Percentiles rank a stretch among this genome's conserved stretches.
Evolutionary conservation across 2,329 filamentous ascomycete species (phyloP).

Genomic region (Tolypocladium pustulatum): DNA sequence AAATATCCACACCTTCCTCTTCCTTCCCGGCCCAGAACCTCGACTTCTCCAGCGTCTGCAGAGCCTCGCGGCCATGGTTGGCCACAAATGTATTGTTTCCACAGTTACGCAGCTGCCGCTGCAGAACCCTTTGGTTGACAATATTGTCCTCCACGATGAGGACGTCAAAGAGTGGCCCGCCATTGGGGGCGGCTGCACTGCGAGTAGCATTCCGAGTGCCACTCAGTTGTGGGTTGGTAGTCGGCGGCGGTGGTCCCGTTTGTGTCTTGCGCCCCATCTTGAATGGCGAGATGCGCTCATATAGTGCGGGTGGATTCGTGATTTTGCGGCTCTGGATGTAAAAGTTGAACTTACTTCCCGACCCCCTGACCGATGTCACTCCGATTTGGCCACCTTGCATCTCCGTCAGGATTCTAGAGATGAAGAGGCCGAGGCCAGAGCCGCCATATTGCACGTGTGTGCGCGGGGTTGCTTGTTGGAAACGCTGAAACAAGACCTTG

Average conservation of each 20-base stretch:
- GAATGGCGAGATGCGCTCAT: slow-evolving; percentile 23
- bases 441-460: slow-evolving; percentile 66
- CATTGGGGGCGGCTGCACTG: not conserved
- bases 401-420: slow-evolving; percentile 65
- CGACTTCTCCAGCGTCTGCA: slow-evolving; percentile 45
- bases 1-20: slow-evolving; percentile 40
- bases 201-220: slow-evolving; percentile 2
- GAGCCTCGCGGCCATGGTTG: slow-evolving; percentile 53
- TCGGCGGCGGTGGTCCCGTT: slow-evolving; percentile 5
- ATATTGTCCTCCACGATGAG: slow-evolving; percentile 60
- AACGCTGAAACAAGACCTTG: slow-evolving; percentile 56
- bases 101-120: slow-evolving; percentile 48
- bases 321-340: slow-evolving; percentile 60
- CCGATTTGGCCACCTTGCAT: slow-evolving; percentile 71
- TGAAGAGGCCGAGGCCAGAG: slow-evolving; percentile 62
- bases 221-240: slow-evolving; percentile 8
- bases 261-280: slow-evolving; percentile 21
- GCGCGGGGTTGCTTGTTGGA: slow-evolving; percentile 56
- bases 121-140: slow-evolving; percentile 55
- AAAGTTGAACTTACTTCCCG: slow-evolving; percentile 67
- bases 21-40: slow-evolving; percentile 43
- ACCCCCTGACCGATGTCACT: slow-evolving; percentile 54
- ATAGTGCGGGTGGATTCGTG: slow-evolving; percentile 24
- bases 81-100: slow-evolving; percentile 52
- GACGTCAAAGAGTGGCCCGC: slow-evolving; percentile 35